phyloP scores from a whole-genome alignment of 225 moss, liverwort and hornwort species.

The Polytrichum formosum region DNA sequence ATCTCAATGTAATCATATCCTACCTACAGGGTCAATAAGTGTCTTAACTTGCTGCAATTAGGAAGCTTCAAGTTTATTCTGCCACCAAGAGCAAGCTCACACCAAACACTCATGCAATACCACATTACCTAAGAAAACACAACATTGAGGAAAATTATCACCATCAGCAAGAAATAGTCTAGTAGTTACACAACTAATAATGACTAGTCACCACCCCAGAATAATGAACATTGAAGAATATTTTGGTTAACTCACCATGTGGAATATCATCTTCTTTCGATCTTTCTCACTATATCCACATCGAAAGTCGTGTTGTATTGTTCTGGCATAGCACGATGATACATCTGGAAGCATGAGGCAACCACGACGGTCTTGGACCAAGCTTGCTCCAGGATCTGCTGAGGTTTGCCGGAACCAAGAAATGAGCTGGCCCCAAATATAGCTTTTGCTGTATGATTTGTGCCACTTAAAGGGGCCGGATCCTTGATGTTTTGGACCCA shows the following conservation, averaged over 20 bases:
- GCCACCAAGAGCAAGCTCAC: not conserved
- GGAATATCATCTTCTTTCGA: conserved; percentile 79
- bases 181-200: not conserved
- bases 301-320: conserved; percentile 80
- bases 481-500: conserved; percentile 84
- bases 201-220: too few relatives aligned
- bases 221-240: not conserved
- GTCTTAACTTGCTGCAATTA: too few relatives aligned
- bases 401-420: conserved; percentile 95
- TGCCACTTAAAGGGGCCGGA: conserved; percentile 57
- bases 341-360: conserved; percentile 93
- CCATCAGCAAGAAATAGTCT: not conserved
- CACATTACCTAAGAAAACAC: not conserved
- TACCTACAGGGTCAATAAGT: too few relatives aligned
- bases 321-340: conserved; percentile 92
- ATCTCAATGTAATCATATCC: too few relatives aligned
- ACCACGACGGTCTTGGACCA: conserved; percentile 81
- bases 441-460: conserved; percentile 81
- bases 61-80: too few relatives aligned
- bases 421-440: conserved; percentile 95
- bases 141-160: not conserved
- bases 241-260: conserved; percentile 56
- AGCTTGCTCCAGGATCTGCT: conserved; percentile 82
- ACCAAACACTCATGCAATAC: not conserved
- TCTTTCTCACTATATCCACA: conserved; percentile 83